Conservation (phyloP, 148 eudicot species). For the Amaranthus hypochondriacus region DNA sequence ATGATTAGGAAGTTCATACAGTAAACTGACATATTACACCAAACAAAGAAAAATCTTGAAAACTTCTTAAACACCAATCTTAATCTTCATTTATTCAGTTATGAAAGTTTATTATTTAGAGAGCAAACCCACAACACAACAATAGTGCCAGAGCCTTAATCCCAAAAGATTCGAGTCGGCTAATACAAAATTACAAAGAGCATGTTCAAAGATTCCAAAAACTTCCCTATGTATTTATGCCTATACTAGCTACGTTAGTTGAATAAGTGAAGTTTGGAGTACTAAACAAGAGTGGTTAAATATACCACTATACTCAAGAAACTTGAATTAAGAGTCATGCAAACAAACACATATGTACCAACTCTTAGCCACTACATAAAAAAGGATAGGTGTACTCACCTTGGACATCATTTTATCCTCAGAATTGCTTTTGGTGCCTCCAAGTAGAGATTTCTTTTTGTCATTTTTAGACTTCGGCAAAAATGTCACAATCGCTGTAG, state of each 20-base stretch:
- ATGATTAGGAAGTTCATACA: neutral
- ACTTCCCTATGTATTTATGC: neutral
- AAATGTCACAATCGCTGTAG: slow-evolving; percentile 67
- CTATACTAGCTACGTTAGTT: neutral
- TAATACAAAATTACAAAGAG: too few species aligned
- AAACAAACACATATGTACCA: too few species aligned
- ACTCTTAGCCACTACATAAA: neutral
- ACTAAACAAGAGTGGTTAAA: too few species aligned
- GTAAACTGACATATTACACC: neutral
- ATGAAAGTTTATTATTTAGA: too few species aligned
- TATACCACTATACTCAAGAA: too few species aligned
- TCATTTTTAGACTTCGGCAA: slow-evolving; percentile 83
- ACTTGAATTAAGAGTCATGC: too few species aligned
- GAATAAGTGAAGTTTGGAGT: too few species aligned
- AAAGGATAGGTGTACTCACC: slow-evolving; percentile 34
- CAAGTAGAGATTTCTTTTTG: slow-evolving; percentile 74
- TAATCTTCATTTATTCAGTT: neutral
- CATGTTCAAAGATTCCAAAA: neutral
- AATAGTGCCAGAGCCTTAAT: too few species aligned
- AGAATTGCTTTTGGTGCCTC: slow-evolving; percentile 36
- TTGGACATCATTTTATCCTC: slow-evolving; percentile 43
- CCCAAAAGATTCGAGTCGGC: too few species aligned
- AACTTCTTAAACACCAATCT: neutral
- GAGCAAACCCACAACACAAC: too few species aligned
- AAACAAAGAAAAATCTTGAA: neutral